Conservation (phyloP, 2,329 filamentous ascomycete genomes). For the Cladophialophora exuberans region DNA sequence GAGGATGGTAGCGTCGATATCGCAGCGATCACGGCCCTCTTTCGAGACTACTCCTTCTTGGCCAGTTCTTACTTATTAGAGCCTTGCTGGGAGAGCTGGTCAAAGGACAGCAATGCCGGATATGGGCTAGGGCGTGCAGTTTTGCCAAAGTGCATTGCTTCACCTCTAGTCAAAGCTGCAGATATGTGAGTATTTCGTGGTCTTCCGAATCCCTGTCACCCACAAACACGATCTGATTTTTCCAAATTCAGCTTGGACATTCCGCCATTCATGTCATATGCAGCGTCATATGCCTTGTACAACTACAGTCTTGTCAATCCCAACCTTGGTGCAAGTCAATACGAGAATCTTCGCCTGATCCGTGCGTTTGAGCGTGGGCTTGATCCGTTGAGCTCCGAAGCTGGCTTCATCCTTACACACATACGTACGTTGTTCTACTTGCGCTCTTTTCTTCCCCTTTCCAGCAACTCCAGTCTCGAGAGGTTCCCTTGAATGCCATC, state of each 20-base stretch:
- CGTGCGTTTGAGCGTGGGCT: conserved; percentile 90
- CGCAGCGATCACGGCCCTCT: conserved; percentile 80
- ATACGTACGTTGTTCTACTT: too few species aligned
- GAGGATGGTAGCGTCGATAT: conserved; percentile 62
- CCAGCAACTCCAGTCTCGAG: too few species aligned
- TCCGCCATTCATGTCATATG: conserved; percentile 90
- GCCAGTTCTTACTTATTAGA: conserved; percentile 88
- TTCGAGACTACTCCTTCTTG: conserved; percentile 89
- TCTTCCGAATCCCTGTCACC: too few species aligned
- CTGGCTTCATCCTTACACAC: conserved; percentile 93
- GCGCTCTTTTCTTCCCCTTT: too few species aligned
- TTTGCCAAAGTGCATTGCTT: conserved; percentile 74
- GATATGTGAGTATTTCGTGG: conserved; percentile 80
- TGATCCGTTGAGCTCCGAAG: conserved; percentile 84
- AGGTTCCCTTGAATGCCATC: too few species aligned
- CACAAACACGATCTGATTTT: too few species aligned
- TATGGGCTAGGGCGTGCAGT: conserved; percentile 78
- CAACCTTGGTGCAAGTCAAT: conserved; percentile 42
- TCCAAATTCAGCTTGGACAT: conserved; percentile 63
- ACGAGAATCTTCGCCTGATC: conserved; percentile 75
- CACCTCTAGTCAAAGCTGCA: conserved; percentile 81
- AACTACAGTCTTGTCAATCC: conserved; percentile 65
- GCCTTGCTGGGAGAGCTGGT: conserved; percentile 79
- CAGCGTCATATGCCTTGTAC: conserved; percentile 65
- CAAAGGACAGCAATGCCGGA: conserved; percentile 60